Evolutionary conservation across 2,329 filamentous ascomycete species (phyloP).

Genomic region (Monilinia polystroma): DNA sequence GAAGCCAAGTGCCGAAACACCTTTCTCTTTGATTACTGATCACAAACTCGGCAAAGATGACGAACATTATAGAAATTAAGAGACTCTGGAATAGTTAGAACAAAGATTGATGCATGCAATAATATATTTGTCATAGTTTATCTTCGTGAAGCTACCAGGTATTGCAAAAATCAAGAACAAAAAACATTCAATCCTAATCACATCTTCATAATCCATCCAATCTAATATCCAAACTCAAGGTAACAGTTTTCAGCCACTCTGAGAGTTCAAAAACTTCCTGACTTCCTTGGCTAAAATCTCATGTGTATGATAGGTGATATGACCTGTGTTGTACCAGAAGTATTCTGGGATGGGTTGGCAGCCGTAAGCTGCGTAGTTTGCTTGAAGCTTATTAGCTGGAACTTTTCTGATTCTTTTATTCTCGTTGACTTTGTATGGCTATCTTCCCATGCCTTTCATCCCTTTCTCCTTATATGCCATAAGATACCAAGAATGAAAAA

Average conservation of each 20-base stretch:
- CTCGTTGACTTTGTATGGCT: too few relatives aligned
- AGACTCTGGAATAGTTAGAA: background rate
- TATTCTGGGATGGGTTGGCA: conserved; percentile 47
- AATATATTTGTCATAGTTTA: too few relatives aligned
- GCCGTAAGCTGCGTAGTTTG: conserved; percentile 47
- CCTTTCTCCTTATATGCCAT: background rate
- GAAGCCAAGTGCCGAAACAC: background rate
- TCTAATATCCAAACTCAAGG: background rate
- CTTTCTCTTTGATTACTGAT: background rate
- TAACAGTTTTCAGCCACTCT: background rate
- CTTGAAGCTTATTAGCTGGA: background rate
- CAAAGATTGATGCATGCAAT: background rate
- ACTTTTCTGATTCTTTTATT: background rate
- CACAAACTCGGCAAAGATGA: background rate
- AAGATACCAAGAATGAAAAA: background rate
- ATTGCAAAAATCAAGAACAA: too few relatives aligned
- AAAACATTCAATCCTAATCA: too few relatives aligned
- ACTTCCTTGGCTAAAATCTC: conserved; percentile 41
- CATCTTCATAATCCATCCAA: background rate
- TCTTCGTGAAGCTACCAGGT: too few relatives aligned
- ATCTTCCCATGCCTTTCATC: background rate
- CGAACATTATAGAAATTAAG: background rate
- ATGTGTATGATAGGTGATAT: conserved; percentile 47
- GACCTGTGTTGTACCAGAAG: conserved; percentile 51
- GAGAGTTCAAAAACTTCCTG: conserved; percentile 28